Evolutionary conservation across 495 filamentous ascomycete genomes (phyloP), one percentile per base, ranked within the genome.

Genomic region (Penicillium egyptiacum): DNA sequence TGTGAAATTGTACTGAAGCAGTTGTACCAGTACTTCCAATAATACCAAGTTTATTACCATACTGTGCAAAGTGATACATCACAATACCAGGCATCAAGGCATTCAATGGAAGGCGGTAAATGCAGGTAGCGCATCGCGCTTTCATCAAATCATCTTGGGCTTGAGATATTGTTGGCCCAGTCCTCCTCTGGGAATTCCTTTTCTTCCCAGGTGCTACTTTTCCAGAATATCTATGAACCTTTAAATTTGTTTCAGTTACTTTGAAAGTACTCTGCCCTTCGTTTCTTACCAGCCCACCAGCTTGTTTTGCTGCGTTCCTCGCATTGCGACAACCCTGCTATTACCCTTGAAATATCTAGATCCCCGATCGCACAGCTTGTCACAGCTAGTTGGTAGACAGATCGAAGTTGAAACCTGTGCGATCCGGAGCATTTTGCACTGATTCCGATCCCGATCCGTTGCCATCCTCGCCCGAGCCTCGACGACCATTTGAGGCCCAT

Each of bases 51-150:
- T 23, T 5, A 43, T 22, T 60, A 56, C 56, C 20, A 33, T 14
- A 33, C 30, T 4, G 3, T 33, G 30, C 30, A 33, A 12, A 33
- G 4, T 33, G 7, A 2, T 19, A 14, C 23, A n/a, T 39, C n/a
- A 50, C 45, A 55, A 28, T 63, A 63, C 37, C 25, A 60, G 59
- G 53, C 52, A 56, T 10, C 50, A 58, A 70, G 65, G 70, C 66
- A 64, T n/a, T 20, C 52, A 65, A 49, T 20, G 30, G 54, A 70
- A 53, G 53, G 58, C 61, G 64, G 63, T 63, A 22, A 41, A 46
- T 46, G 50, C 50, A 53, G 43, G 50, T 39, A 53, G 64, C 66
- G 63, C 69, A 65, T 66, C 57, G 69, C 70, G 65, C 70, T 55
- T 67, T 63, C 62, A 56, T 60, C 51, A 35, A 56, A 55, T 47